A percentile compares a stretch with the other conserved stretches of the same genome.
Evolutionary conservation across 164 flowering plant genomes (phyloP).

Genomic region (Berberis thunbergii): DNA sequence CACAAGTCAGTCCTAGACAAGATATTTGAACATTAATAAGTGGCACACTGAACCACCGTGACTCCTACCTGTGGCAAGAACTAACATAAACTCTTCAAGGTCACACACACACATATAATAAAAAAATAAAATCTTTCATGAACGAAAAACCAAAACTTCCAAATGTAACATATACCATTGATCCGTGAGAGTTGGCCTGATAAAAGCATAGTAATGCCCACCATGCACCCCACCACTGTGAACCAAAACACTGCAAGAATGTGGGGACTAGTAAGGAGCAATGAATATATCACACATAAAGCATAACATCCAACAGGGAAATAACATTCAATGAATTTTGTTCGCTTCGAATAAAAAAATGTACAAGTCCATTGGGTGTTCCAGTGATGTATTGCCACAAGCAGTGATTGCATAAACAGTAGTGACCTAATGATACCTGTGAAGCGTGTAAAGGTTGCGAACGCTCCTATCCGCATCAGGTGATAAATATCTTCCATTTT

Average conservation of each 20-base stretch:
- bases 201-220: constrained; percentile 70
- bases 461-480: constrained; percentile 58
- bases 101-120: too few relatives aligned
- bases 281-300: background rate
- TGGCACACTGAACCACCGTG: background rate
- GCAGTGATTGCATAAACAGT: background rate
- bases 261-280: constrained; percentile 1
- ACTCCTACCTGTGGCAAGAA: background rate
- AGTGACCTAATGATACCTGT: constrained; percentile 25
- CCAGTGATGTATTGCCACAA: too few relatives aligned
- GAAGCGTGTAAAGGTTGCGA: constrained; percentile 60
- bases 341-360: too few relatives aligned
- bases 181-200: constrained; percentile 55
- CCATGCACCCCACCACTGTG: constrained; percentile 69
- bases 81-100: background rate
- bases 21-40: background rate
- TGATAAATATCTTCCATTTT: constrained; percentile 48
- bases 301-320: background rate
- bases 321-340: too few relatives aligned
- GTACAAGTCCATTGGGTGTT: too few relatives aligned
- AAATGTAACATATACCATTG: constrained; percentile 35
- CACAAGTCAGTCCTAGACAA: background rate
- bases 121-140: background rate
- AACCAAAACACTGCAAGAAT: constrained; percentile 48
- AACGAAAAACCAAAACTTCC: background rate